Percentiles rank a stretch among this genome's conserved stretches.
Conservation (phyloP, 179 eudicot genomes). For the Heliamphora pulchella region DNA sequence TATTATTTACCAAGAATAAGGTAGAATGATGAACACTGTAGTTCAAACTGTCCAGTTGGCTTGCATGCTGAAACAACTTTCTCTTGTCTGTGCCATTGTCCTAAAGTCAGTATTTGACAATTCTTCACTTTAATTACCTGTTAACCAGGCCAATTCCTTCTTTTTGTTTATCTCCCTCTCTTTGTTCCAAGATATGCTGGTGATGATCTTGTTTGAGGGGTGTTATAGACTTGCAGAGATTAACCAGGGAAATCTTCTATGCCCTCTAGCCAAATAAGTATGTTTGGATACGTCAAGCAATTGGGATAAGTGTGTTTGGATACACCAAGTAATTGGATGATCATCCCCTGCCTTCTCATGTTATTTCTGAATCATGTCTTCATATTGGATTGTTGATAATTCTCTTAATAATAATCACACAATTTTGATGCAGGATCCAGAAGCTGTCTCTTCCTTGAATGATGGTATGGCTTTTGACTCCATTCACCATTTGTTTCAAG, state of each 20-base stretch:
- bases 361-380: slow-evolving; percentile 3
- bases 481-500: neutral
- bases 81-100: neutral
- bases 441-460: slow-evolving; percentile 27
- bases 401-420: slow-evolving; percentile 10
- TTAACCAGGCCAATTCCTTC: neutral
- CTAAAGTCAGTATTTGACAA: neutral
- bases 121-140: neutral
- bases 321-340: neutral
- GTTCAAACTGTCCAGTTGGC: neutral
- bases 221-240: neutral
- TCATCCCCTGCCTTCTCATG: neutral
- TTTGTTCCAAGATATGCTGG: neutral
- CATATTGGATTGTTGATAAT: neutral
- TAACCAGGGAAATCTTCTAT: neutral
- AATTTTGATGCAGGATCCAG: slow-evolving; percentile 28
- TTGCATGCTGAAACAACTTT: neutral
- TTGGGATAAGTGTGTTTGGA: neutral
- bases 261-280: neutral
- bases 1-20: neutral
- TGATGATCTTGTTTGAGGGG: neutral
- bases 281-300: neutral
- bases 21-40: neutral
- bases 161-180: neutral
- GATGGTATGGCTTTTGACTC: slow-evolving; percentile 29